phyloP scores from a whole-genome alignment of 495 filamentous ascomycete species.

The Monascus purpureus region DNA sequence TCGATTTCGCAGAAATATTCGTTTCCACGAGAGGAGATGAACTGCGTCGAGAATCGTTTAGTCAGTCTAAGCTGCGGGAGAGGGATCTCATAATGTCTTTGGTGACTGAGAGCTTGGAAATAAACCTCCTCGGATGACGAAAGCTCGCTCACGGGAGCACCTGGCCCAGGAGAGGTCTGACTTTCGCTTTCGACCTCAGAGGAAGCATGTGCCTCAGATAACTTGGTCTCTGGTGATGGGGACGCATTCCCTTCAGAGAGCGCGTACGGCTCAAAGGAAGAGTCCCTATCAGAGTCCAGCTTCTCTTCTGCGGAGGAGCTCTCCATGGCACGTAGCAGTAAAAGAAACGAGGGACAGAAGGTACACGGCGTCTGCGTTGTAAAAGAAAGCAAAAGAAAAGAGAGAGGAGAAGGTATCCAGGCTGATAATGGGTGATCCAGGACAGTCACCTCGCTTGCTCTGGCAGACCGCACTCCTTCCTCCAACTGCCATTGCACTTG shows the following conservation, averaged over 20 bases:
- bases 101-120: neutral
- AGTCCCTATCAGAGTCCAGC: neutral
- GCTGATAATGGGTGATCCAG: neutral
- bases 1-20: slow-evolving; percentile 99
- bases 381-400: neutral
- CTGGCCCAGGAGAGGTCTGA: neutral
- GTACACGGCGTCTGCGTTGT: neutral
- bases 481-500: no score
- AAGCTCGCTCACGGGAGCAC: slow-evolving; percentile 1
- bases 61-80: neutral
- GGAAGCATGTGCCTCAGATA: neutral
- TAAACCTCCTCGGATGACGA: neutral
- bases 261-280: neutral
- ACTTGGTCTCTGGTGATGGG: neutral
- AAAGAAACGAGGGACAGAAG: no score
- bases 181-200: neutral
- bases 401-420: neutral
- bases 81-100: neutral
- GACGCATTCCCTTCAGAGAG: neutral
- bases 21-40: slow-evolving; percentile 93
- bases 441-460: neutral
- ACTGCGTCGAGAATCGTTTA: slow-evolving; percentile 38
- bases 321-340: no score
- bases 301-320: neutral
- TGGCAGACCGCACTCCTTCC: neutral